Conservation (phyloP, 2,329 filamentous ascomycete species). For the Hypoxylon sp. region DNA sequence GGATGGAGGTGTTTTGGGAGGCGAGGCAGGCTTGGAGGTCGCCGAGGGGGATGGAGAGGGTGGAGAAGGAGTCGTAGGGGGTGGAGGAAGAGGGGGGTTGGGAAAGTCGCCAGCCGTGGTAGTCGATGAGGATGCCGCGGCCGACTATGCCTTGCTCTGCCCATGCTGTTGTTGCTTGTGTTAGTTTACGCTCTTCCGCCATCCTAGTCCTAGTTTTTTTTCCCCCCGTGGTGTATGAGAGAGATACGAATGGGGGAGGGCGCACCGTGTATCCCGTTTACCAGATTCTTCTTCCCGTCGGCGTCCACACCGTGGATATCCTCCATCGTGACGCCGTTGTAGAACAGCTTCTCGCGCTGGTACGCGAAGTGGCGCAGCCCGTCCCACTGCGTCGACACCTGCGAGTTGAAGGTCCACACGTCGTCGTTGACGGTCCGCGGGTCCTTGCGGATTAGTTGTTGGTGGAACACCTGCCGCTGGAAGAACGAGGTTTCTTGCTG, state of each 20-base stretch:
- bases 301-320: constrained; percentile 53
- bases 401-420: constrained; percentile 68
- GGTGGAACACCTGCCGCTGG: constrained; percentile 65
- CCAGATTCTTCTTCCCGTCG: constrained; percentile 49
- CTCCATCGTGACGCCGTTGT: constrained; percentile 55
- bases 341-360: constrained; percentile 56
- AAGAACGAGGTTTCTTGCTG: constrained; percentile 66
- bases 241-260: background rate
- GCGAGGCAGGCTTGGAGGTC: constrained; percentile 58
- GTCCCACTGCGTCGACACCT: constrained; percentile 69
- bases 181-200: constrained; percentile 20
- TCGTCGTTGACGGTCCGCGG: constrained; percentile 70
- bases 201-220: background rate
- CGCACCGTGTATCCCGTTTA: constrained; percentile 57
- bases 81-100: constrained; percentile 49
- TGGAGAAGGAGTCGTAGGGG: constrained; percentile 52
- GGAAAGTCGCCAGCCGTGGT: constrained; percentile 59
- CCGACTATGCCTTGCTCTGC: constrained; percentile 66
- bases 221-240: background rate
- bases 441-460: constrained; percentile 63
- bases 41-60: constrained; percentile 51
- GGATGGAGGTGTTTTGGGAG: constrained; percentile 60
- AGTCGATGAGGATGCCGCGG: constrained; percentile 66
- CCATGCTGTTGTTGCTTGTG: constrained; percentile 54
- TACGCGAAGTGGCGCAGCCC: constrained; percentile 65